Evolutionary conservation across 495 filamentous ascomycete genomes (phyloP), one percentile per base, ranked within the genome.

Genomic region (Lophiostoma macrostomum): DNA sequence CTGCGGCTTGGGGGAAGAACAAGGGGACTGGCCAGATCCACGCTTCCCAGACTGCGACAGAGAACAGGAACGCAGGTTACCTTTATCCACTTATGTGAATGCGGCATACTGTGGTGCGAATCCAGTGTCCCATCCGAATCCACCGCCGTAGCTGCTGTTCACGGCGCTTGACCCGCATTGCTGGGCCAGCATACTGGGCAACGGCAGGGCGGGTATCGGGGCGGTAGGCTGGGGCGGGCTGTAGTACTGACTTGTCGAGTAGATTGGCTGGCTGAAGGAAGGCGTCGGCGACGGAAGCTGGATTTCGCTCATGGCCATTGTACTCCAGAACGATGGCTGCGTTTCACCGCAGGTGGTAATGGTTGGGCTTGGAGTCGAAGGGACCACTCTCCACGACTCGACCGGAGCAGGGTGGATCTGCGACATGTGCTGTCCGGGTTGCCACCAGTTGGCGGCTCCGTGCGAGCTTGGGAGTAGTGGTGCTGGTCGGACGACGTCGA

Each of bases 341-440:
- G 81, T 80, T 66, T 93, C 88, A 35, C 74, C 74, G 39, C 84
- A 85, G 44, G 83, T 79, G 28, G 88, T 80, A 63, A 82, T 82
- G 42, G 84, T 84, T 66, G 84, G 80, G 64, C 88, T 95, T 48
- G 70, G 70, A 11, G 70, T 73, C 47, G 94, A 96, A 58, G 93
- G 85, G 50, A 97, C 76, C 64, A 96, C 84, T 69, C 86, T 91
- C 93, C 91, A 97, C 42, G 89, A 79, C 49, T 98, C 94, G 58
- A 95, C 82, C 10, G 89, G 84, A 37, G 80, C 81, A 22, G 84
- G 78, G 42, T 83, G 74, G 30, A 75, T 75, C 19, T 75, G 76
- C 18, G 57, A 71, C 54, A 65, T 69, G 23, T 58, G 71, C 67
- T 51, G 78, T 42, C 70, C 71, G 49, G 80, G 67, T 32, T 80